A percentile compares a stretch with the other conserved stretches of the same genome.
phyloP scores from a whole-genome alignment of 208 protist species.

The Strigomonas galati region DNA sequence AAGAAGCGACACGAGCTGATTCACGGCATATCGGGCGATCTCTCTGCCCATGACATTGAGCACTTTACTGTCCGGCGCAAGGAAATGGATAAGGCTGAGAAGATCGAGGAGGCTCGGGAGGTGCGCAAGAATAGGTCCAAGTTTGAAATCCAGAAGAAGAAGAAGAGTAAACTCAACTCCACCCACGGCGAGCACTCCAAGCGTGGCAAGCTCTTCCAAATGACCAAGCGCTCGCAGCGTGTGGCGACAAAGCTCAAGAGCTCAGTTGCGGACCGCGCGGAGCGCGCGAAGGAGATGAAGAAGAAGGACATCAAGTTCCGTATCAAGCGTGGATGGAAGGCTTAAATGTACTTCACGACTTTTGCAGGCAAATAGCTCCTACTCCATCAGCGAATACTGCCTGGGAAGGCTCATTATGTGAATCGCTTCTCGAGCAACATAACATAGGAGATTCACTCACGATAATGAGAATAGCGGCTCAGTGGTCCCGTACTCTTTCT shows the following conservation, averaged over 20 bases:
- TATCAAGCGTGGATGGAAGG: conserved; percentile 90
- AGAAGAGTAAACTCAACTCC: conserved; percentile 89
- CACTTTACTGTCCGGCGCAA: conserved; percentile 84
- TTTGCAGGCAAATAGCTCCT: too few relatives aligned
- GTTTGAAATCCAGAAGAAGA: conserved; percentile 88
- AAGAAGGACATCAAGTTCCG: conserved; percentile 94
- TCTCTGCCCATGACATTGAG: conserved; percentile 80
- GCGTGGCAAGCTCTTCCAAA: conserved; percentile 87
- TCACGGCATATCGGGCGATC: conserved; percentile 73
- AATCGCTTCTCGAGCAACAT: too few relatives aligned
- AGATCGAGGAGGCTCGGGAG: conserved; percentile 81
- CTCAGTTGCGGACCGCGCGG: conserved; percentile 68
- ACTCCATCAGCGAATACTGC: too few relatives aligned
- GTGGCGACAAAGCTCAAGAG: conserved; percentile 84
- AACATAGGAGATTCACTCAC: too few relatives aligned
- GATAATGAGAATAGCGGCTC: too few relatives aligned
- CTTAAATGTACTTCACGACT: too few relatives aligned
- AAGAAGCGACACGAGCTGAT: conserved; percentile 67
- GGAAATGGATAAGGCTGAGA: conserved; percentile 73
- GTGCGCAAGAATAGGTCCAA: conserved; percentile 73
- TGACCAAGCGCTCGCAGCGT: conserved; percentile 86
- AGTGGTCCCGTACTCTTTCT: too few relatives aligned
- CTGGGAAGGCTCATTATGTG: too few relatives aligned
- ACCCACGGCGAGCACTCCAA: conserved; percentile 86
- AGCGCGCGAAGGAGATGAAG: conserved; percentile 83